Evolutionary conservation across 163 green algal species (phyloP), one percentile per base, ranked within the genome.

Genomic region (Volvox carteri): DNA sequence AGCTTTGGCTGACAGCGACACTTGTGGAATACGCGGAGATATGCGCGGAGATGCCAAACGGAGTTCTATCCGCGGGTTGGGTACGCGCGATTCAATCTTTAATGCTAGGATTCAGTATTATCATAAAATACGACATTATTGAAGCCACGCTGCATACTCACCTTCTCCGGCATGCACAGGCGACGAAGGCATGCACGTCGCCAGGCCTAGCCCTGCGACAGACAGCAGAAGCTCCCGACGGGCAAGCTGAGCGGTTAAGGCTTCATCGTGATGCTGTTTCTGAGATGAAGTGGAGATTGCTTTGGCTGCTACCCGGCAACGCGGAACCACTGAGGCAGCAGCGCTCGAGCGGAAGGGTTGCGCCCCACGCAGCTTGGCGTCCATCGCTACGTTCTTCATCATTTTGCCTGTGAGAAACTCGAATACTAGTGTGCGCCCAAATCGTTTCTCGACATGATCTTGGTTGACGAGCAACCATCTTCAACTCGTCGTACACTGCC

Each of bases 151-250:
- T 3, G 37, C 35, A 30, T 48, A 1, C 77, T 18, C 30, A 85
- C 77, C 77, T 73, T 35, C 77, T 37, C 73, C 77, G 33, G 77
- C 77, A 28, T 25, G 18, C 19, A 74, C 77, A 21, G 77, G 77
- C 52, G 30, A 70, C 48, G 19, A 33, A 4, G 35, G 7, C 1
- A 35, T 23, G 77, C 52, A 74, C 35, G 54, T 54, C 54, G 52
- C 54, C 52, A 85, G 35, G 35, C 77, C 77, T 39, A 85, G 11
- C 7, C 77, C 75, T 30, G 75, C 54, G 33, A 85, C 18, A 9
- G 77, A 85, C 35, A 85, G 12, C 4, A 85, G 18, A 33, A 85
- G 1, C 8, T 73, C 35, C 8, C 77, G 77, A 23, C 77, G 35
- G 1, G 35, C 77, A 39, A 56, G 54, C 35, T 85, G 77, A 21